Conservation (phyloP, 495 filamentous ascomycete species). For the Hypoxylon lenormandii region DNA sequence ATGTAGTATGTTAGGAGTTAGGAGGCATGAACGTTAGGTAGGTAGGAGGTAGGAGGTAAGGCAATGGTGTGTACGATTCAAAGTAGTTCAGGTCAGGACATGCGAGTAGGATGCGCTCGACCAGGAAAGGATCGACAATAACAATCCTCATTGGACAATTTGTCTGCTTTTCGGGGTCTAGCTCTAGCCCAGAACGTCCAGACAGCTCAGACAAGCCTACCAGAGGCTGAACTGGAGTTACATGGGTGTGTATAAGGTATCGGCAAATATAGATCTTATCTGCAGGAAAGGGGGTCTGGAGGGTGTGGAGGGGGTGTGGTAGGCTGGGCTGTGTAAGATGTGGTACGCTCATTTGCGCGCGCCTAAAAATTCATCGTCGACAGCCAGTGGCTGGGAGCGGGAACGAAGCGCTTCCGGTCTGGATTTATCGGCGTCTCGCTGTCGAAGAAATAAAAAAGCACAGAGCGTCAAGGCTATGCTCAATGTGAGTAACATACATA, state of each 20-base stretch:
- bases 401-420: constrained; percentile 3
- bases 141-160: constrained; percentile 29
- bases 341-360: constrained; percentile 32
- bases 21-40: too few species aligned
- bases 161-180: constrained; percentile 6
- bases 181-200: constrained; percentile 21
- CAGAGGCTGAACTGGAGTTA: constrained; percentile 24
- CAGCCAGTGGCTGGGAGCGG: constrained; percentile 19
- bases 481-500: too few species aligned
- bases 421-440: constrained; percentile 35
- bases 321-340: constrained; percentile 15
- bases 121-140: constrained; percentile 32
- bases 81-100: constrained; percentile 9
- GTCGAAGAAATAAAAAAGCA: constrained; percentile 2
- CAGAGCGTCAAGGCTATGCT: neutral
- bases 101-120: constrained; percentile 32
- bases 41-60: constrained; percentile 2
- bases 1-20: too few species aligned
- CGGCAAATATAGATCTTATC: constrained; percentile 45
- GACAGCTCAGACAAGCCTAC: constrained; percentile 27
- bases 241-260: constrained; percentile 25
- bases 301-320: neutral
- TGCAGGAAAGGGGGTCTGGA: constrained; percentile 3
- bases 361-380: constrained; percentile 18
- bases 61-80: constrained; percentile 15